phyloP scores from a whole-genome alignment of 305 asterid genomes.

The Fraxinus dipetala region DNA sequence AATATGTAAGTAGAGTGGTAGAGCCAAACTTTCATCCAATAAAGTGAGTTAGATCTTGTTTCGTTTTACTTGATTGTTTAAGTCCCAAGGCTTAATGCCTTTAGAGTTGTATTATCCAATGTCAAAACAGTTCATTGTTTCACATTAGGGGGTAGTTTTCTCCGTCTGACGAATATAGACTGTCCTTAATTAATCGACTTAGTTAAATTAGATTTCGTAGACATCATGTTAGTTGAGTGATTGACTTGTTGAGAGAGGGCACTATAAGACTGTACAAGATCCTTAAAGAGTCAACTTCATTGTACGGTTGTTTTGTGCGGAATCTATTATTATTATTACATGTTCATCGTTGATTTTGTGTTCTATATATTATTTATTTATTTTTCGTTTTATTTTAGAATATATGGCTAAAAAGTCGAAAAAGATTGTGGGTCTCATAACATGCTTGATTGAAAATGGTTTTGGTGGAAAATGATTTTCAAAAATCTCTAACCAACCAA shows the following conservation, averaged over 20 bases:
- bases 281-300: neutral
- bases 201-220: neutral
- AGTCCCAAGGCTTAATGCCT: neutral
- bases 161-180: conserved; percentile 36
- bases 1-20: neutral
- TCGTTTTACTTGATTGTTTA: neutral
- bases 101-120: neutral
- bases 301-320: too few species aligned
- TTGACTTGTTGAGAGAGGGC: neutral
- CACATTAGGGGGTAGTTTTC: neutral
- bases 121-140: neutral
- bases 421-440: neutral
- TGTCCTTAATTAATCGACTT: conserved; percentile 33
- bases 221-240: neutral
- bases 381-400: too few species aligned
- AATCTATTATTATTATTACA: too few species aligned
- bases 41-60: neutral
- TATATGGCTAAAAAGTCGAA: too few species aligned
- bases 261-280: neutral
- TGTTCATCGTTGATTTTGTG: too few species aligned
- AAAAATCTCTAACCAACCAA: too few species aligned
- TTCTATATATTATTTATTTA: too few species aligned
- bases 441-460: neutral
- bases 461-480: neutral
- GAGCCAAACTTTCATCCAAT: neutral